Conservation (phyloP, 441 rosid genomes). For the Aleurites moluccanus region DNA sequence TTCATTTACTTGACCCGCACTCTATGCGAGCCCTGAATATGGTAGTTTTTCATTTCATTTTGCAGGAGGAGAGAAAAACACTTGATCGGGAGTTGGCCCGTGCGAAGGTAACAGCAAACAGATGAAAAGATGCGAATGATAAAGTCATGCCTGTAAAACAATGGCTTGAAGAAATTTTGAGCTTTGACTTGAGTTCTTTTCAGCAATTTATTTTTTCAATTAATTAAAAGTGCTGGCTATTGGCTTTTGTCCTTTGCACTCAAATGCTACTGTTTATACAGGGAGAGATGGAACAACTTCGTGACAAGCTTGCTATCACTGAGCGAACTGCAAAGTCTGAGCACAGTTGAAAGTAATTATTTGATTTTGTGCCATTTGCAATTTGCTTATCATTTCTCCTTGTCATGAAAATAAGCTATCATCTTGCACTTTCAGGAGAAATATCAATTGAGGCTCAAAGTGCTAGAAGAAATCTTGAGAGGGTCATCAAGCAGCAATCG, state of each 20-base stretch:
- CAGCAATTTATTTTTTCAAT: constrained; percentile 12
- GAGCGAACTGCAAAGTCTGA: constrained; percentile 94
- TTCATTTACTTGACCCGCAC: constrained; percentile 13
- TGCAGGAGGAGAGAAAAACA: constrained; percentile 93
- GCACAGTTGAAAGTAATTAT: constrained; percentile 80
- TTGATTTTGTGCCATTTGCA: constrained; percentile 11
- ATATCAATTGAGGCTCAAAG: constrained; percentile 88
- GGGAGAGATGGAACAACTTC: constrained; percentile 99
- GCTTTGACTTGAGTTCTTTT: constrained; percentile 10
- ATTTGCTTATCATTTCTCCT: constrained; percentile 16
- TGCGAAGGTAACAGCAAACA: constrained; percentile 94
- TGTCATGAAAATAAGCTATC: constrained; percentile 22
- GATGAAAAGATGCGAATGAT: constrained; percentile 98
- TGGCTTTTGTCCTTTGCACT: constrained; percentile 4
- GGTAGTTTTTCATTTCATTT: constrained; percentile 18
- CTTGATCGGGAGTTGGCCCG: constrained; percentile 98
- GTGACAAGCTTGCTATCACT: constrained; percentile 80
- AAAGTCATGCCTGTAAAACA: constrained; percentile 99
- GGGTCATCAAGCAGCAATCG: constrained; percentile 64
- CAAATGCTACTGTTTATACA: constrained; percentile 34
- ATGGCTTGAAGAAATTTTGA: constrained; percentile 80
- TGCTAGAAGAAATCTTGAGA: constrained; percentile 84
- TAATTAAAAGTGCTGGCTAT: constrained; percentile 8
- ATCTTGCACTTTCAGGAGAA: constrained; percentile 53
- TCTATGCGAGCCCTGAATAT: constrained; percentile 17